Percentiles rank a stretch among this genome's conserved stretches.
Evolutionary conservation across 2,329 filamentous ascomycete genomes (phyloP).

Genomic region (Colletotrichum sp.): DNA sequence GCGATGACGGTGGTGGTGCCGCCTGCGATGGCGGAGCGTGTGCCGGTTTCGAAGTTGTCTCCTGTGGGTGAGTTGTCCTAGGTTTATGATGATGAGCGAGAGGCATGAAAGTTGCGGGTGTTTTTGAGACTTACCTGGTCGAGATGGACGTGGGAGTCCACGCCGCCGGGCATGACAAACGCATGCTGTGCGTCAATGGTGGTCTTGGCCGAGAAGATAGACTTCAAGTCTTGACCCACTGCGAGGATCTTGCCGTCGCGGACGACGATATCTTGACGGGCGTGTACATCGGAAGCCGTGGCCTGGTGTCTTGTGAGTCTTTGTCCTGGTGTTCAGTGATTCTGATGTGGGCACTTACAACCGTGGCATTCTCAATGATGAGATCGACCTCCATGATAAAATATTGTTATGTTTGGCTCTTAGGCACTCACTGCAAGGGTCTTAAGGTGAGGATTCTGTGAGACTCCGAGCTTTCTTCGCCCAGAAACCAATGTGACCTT

Average conservation of each 20-base stretch:
- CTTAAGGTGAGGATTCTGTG: background rate
- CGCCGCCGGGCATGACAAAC: slow-evolving; percentile 36
- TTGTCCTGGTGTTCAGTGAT: background rate
- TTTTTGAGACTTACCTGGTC: slow-evolving; percentile 37
- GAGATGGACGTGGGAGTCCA: slow-evolving; percentile 46
- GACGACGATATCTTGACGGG: slow-evolving; percentile 3
- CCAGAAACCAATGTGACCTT: background rate
- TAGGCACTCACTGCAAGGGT: background rate
- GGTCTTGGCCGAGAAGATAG: background rate
- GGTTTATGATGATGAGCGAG: background rate
- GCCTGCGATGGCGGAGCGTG: slow-evolving; percentile 60
- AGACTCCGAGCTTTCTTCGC: background rate
- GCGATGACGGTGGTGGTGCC: slow-evolving; percentile 64
- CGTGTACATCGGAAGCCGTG: slow-evolving; percentile 7
- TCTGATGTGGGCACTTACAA: background rate
- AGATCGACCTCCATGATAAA: slow-evolving; percentile 6
- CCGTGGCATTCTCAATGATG: slow-evolving; percentile 10
- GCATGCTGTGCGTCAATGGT: slow-evolving; percentile 8
- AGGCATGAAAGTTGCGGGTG: slow-evolving; percentile 19
- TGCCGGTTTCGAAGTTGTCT: slow-evolving; percentile 46
- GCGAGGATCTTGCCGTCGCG: slow-evolving; percentile 6
- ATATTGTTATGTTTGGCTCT: no score
- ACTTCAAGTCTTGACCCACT: background rate
- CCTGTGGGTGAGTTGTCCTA: slow-evolving; percentile 11
- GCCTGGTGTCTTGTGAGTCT: background rate